Evolutionary conservation across 2,329 filamentous ascomycete species (phyloP), one percentile per base, ranked within the genome.

Genomic region (Emericellopsis atlantica): DNA sequence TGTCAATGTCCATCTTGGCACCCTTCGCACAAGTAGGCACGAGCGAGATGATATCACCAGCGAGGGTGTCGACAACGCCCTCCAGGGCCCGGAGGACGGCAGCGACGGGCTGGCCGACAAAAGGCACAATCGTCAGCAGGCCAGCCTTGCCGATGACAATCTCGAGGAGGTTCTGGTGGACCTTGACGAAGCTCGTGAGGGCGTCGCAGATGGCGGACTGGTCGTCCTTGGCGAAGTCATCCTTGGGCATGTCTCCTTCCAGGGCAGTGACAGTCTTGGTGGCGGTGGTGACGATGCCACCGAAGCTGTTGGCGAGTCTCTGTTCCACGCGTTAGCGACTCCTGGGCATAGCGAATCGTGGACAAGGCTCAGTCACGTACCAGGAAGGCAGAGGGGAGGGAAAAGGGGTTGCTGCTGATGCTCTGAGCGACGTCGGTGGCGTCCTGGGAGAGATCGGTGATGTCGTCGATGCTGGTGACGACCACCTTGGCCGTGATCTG

Each of bases 101-200:
- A 6, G 36, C 42, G 10, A 52, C 36, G 37, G 43, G 43, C 5
- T 32, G 41, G 12, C 26, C 26, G 10, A 40, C 37, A 37, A 51
- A 41, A 24, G 43, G 39, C 15, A 42, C 45, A 18, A 24, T 32
- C 15, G 40, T 1, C 10, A 53, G 21, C 6, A 50, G 4, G 12
- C 42, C 38, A 10, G 39, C 35, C 15, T 43, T 40, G 21, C 44
- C 46, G n/a, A 53, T 44, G 26, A 51, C 24, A 21, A 41, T 40
- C 11, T 47, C 37, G 36, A 53, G 46, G 14, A 53, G 42, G 10
- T 44, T 29, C 12, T 43, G 35, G 40, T 53, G 47, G 37, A 47
- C 40, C 9, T 33, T 7, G 29, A 46, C 41, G 21, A 52, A 48
- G 42, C 48, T 15, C 7, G 10, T 2, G 36, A 50, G 44, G 32